Base-by-base conservation (phyloP, 1,139 yeast genomes). In the Pichia sp. region DNA sequence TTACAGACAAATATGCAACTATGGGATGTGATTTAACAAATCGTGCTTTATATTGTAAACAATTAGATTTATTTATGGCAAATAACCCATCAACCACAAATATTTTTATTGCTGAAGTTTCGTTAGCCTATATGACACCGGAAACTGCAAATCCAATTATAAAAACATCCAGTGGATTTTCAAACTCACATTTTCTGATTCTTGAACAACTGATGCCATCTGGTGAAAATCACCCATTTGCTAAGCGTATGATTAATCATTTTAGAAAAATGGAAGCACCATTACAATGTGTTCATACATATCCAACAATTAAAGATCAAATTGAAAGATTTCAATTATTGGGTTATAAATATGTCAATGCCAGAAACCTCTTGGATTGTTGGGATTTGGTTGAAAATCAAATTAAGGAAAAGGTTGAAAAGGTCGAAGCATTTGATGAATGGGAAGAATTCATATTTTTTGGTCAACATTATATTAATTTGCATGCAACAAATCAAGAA, bases 391-490 rank as follows among this genome's bases (percentile, higher is more conserved):
- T 80, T 5, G 63, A 72, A 9, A 57, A 58, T 3, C 69, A 67
- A 0, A 62, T 68, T n/a, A 79, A 76, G 57, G 40, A 53, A 0
- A 64, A 66, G 44, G 74, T 86, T 18, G 71, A 70, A 15, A 48
- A 62, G 2, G 72, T 82, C 26, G 95, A 86, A 61, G 77, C 76
- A 9, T 86, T 86, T 64, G 95, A 86, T 61, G 95, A 86, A 64
- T 77, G 86, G 80, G 95, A 86, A 63, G 95, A 86, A 62, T 85
- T 85, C 55, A 74, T 82, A 27, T 63, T 84, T 18, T 86, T 85
- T 59, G 80, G 89, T 54, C 94, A 85, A 57, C 94, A 85, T 61
- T 86, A 86, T 60, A 71, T 82, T 37, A 70, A 84, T 32, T 69
- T 82, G 4, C 89, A 84, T 63, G 87, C 89, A 1, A 72, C 81